Evolutionary conservation across 176 grass and related monocot species (phyloP), one percentile per base, ranked within the genome.

Genomic region (Musa acuminata): DNA sequence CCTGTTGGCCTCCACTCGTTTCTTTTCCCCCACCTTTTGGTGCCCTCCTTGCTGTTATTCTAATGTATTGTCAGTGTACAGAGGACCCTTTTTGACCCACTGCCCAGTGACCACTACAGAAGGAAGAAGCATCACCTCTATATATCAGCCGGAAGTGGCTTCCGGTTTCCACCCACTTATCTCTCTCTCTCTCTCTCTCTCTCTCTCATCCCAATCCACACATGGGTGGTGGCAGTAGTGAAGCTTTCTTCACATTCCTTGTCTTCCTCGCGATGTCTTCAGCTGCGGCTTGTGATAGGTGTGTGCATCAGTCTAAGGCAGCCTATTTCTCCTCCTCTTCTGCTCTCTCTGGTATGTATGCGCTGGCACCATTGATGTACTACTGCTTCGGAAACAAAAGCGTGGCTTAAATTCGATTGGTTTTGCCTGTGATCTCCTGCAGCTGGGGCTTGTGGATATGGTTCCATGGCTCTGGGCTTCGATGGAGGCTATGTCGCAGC

Each of bases 381-480:
- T 43, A 2, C 19, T 43, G 23, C 54, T 75, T n/a, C 3, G 0
- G 12, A 12, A 11, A 59, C 53, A 11, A 54, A 48, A 26, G 6
- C 3, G 8, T 14, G 6, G 43, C 50, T 70, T 49, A 66, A 50
- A 21, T 53, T 52, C 67, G 62, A 22, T 76, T 48, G 0, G 10
- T 74, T n/a, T 0, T 14, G 23, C 54, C 16, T 78, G 8, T 17
- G 24, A 26, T 19, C 27, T 29, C 0, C 23, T 14, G 35, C 77
- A 98, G 95, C 77, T 64, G 90, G 90, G 23, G 89, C 90, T 52
- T 99, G 95, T 70, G 90, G 95, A 20, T 99, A 94, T 53, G 90
- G 95, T 52, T 19, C 80, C 27, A 84, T 81, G 69, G 90, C 90
- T 27, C 55, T 80, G 69, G 69, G 73, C 78, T 76, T 91, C 24